A percentile compares a stretch with the other conserved stretches of the same genome.
Conservation (phyloP, 1,284 basidiomycete species). For the Boletus semigastroideus region DNA sequence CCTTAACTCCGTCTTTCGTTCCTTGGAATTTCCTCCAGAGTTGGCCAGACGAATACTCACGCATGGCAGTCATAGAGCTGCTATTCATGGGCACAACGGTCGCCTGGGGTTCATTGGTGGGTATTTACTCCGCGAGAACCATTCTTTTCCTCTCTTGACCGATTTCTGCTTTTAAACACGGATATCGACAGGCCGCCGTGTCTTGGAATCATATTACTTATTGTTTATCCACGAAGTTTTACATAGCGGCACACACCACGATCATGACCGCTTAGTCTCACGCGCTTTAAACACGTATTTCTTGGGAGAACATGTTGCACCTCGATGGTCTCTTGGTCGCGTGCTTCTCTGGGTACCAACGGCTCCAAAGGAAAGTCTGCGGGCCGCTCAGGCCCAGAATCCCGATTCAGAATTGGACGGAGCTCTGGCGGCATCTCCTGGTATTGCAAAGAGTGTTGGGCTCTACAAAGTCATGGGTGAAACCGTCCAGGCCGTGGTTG, state of each 20-base stretch:
- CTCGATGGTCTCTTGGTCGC: slow-evolving; percentile 67
- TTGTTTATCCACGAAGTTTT: slow-evolving; percentile 64
- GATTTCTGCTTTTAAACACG: slow-evolving; percentile 1
- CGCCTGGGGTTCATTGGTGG: slow-evolving; percentile 69
- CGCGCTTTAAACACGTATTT: slow-evolving; percentile 64
- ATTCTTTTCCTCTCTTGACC: not conserved
- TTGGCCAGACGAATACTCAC: slow-evolving; percentile 71
- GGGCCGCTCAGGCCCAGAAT: slow-evolving; percentile 8
- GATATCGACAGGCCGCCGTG: slow-evolving; percentile 58
- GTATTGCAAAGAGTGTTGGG: slow-evolving; percentile 52
- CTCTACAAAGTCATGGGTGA: slow-evolving; percentile 77
- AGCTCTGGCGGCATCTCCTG: slow-evolving; percentile 24
- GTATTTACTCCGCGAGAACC: slow-evolving; percentile 12
- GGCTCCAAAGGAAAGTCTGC: slow-evolving; percentile 29
- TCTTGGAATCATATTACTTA: slow-evolving; percentile 68
- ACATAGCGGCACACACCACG: slow-evolving; percentile 47
- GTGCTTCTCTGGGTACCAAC: slow-evolving; percentile 71
- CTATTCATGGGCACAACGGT: slow-evolving; percentile 66
- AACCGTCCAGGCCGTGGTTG: slow-evolving; percentile 71
- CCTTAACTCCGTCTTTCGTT: slow-evolving; percentile 59
- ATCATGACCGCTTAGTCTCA: slow-evolving; percentile 54
- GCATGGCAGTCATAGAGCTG: slow-evolving; percentile 67
- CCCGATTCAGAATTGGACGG: slow-evolving; percentile 29
- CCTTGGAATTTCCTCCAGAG: slow-evolving; percentile 66
- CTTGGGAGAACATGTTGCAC: slow-evolving; percentile 69